Evolutionary conservation across 208 protist species (phyloP), one percentile per base, ranked within the genome.

Genomic region (Leishmania major): DNA sequence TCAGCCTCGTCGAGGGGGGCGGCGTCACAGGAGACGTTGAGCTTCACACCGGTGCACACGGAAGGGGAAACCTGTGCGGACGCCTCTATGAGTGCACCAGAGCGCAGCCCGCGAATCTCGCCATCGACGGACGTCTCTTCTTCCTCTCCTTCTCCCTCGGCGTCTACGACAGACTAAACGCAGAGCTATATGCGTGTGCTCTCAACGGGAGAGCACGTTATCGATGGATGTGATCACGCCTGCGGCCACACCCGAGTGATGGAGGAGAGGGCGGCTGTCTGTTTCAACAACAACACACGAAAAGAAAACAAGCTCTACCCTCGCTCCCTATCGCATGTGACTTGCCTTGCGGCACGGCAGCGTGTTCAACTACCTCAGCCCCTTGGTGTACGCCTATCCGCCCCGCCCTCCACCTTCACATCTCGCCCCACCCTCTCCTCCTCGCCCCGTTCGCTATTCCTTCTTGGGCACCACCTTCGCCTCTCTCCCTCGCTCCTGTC

Each of bases 11-110:
- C 66, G 45, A 82, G 53, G 31, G 2, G 15, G 76, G 45, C 31
- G 31, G 35, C 13, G 28, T 80, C 77, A 51, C 62, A n/a, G 31
- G 35, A 40, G 47, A 80, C 77, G 31, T 8, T 73, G 62, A 80
- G 60, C 31, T 60, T 64, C 28, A 43, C 43, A 31, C 35, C 35
- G 66, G 37, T 15, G n/a, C 47, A 76, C 74, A 80, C 79, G 19
- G 81, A 78, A 13, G 78, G 73, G 31, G 72, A 87, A 10, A n/a
- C 66, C 17, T 22, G 45, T 11, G 75, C 64, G 1, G 78, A 84
- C 74, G 72, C 84, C 1, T 72, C 71, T 22, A 84, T 77, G 64
- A 79, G 74, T 6, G 73, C 70, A 35, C 84, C 66, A 25, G 75
- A 81, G 22, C 51, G 51, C 49, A 82, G 57, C 45, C 78, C 64